Conservation (phyloP, 2,329 filamentous ascomycete genomes). For the Sporothrix euskadiensis region DNA sequence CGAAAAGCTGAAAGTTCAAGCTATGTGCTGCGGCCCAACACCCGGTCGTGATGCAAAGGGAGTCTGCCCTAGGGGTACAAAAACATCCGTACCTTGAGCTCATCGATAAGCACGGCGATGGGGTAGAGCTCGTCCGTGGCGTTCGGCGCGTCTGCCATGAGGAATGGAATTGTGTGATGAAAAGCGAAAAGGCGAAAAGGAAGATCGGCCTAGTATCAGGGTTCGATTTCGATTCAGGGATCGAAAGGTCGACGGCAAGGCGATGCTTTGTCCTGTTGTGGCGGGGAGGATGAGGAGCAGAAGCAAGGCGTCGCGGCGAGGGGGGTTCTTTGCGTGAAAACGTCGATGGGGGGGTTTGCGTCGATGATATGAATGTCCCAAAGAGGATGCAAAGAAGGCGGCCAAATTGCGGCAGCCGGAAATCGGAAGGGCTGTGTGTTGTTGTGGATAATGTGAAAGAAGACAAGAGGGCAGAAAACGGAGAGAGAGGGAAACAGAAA, state of each 20-base stretch:
- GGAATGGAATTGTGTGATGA: constrained; percentile 35
- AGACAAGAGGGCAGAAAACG: neutral
- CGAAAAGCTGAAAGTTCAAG: neutral
- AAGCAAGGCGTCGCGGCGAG: constrained; percentile 17
- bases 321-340: neutral
- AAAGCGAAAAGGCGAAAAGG: constrained; percentile 4
- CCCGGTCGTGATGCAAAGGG: neutral
- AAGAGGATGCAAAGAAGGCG: constrained; percentile 4
- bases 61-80: neutral
- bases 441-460: constrained; percentile 17
- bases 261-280: constrained; percentile 4
- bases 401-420: constrained; percentile 25
- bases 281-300: constrained; percentile 1
- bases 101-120: constrained; percentile 98
- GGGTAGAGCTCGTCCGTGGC: constrained; percentile 99
- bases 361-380: neutral
- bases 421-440: neutral
- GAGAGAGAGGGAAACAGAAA: neutral
- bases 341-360: neutral
- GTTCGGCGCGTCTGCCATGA: constrained; percentile 85
- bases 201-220: neutral
- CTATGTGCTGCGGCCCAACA: neutral
- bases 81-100: constrained; percentile 78
- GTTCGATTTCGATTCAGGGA: neutral
- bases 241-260: neutral